Conservation (phyloP, 176 grass and related monocot genomes). For the Zoysia pacifica region DNA sequence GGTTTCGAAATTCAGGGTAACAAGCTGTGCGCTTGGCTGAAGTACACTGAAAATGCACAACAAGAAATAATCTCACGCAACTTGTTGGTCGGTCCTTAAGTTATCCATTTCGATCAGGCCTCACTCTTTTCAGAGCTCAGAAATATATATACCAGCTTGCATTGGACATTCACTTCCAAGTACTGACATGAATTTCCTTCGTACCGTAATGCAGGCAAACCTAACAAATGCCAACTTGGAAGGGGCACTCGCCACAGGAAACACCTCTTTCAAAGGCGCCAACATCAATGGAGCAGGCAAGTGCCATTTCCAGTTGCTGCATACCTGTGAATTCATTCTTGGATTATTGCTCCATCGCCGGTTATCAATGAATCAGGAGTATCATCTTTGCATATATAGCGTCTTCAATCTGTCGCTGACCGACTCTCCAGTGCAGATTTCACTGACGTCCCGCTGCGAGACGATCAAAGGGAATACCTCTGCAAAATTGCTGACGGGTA, state of each 20-base stretch:
- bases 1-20: neutral
- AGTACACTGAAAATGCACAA: neutral
- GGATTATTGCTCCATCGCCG: neutral
- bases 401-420: too few relatives aligned
- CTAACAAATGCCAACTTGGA: slow-evolving; percentile 83
- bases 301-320: neutral
- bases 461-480: slow-evolving; percentile 74
- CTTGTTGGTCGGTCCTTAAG: neutral
- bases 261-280: slow-evolving; percentile 76
- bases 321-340: neutral
- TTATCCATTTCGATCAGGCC: neutral
- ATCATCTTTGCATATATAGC: too few relatives aligned
- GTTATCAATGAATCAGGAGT: neutral
- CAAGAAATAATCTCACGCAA: neutral
- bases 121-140: neutral
- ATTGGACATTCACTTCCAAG: too few relatives aligned
- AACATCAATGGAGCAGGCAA: slow-evolving; percentile 72
- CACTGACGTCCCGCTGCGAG: slow-evolving; percentile 77
- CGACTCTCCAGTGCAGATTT: slow-evolving; percentile 49
- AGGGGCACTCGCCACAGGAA: slow-evolving; percentile 79
- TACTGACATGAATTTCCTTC: neutral
- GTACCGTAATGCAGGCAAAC: slow-evolving; percentile 42
- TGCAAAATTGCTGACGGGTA: slow-evolving; percentile 89
- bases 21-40: neutral
- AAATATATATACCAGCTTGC: neutral